Evolutionary conservation across 1,284 basidiomycete species (phyloP), one percentile per base, ranked within the genome.

Genomic region (Cutaneotrichosporon arboriforme): DNA sequence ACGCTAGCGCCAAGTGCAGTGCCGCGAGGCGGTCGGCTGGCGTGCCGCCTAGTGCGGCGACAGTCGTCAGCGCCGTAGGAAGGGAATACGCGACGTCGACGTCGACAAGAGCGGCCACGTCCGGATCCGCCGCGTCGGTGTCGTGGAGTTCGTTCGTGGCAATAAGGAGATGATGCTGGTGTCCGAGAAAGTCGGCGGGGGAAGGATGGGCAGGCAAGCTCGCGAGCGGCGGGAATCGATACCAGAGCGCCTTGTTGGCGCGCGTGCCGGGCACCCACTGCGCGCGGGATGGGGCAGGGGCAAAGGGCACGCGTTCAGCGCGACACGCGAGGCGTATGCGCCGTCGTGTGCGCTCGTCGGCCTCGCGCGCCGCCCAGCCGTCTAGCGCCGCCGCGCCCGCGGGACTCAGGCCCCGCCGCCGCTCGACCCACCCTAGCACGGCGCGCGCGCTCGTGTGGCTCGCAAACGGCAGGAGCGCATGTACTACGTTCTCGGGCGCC

Each of bases 151-250:
- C 42, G 8, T 13, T 13, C 12, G 18, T n/a, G 4, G 20, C 8
- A 15, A 56, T 46, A 3, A 48, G 43, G 9, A 48, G 40, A 13
- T 41, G 38, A 39, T 59, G 57, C 42, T 48, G 38, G n/a, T 51
- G 38, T 8, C 49, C 21, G 15, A 55, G 45, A 8, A 59, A 26
- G 10, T 22, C 33, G 2, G 18, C 23, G 0, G 39, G 23, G 8
- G 31, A 18, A 13, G 10, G 21, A 3, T 20, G 21, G 1, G 23
- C 20, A 8, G 39, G 47, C 2, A 49, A 18, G 5, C 20, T 7
- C 13, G 17, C 14, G 23, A 48, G 20, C 0, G 46, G 51, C 0
- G 51, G 39, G 9, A n/a, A 43, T 8, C 36, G 38, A 15, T 52
- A 26, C 31, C 21, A 22, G 20, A 52, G 45, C 2, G 18, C 14